phyloP scores from a whole-genome alignment of 768 basidiomycete genomes.

The Phanerochaete sordida region DNA sequence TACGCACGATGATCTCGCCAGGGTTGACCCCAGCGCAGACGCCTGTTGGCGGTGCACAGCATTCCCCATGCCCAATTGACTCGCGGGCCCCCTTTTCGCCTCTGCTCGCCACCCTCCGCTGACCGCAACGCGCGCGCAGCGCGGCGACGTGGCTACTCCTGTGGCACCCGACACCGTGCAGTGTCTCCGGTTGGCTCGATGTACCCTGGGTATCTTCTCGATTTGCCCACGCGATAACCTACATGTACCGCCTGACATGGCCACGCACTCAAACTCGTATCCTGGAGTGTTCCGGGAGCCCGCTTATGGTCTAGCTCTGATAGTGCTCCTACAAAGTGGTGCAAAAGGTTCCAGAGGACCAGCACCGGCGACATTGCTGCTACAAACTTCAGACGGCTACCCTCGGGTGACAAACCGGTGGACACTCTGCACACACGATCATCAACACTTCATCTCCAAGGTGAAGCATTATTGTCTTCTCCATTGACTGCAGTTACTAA shows the following conservation, averaged over 20 bases:
- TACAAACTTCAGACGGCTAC: neutral
- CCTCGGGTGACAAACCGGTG: neutral
- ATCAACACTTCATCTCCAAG: too few relatives aligned
- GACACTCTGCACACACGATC: neutral
- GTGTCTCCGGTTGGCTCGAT: neutral
- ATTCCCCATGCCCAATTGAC: neutral
- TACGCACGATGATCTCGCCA: too few relatives aligned
- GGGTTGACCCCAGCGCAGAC: neutral
- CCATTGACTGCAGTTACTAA: too few relatives aligned
- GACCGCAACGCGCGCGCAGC: neutral
- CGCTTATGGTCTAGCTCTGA: neutral
- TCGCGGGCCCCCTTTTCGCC: neutral
- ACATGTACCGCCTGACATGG: neutral
- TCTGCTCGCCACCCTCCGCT: neutral
- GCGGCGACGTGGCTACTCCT: neutral
- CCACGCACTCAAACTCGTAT: neutral
- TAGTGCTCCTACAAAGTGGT: neutral
- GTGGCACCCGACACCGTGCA: neutral
- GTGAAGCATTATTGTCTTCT: too few relatives aligned
- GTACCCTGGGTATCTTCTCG: neutral
- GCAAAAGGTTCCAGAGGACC: neutral
- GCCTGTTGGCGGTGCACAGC: neutral
- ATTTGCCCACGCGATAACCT: constrained; percentile 1
- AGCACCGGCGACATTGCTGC: neutral
- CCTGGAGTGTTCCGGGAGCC: neutral